phyloP scores from a whole-genome alignment of 176 grass and related monocot species.

The Triticum turgidum region DNA sequence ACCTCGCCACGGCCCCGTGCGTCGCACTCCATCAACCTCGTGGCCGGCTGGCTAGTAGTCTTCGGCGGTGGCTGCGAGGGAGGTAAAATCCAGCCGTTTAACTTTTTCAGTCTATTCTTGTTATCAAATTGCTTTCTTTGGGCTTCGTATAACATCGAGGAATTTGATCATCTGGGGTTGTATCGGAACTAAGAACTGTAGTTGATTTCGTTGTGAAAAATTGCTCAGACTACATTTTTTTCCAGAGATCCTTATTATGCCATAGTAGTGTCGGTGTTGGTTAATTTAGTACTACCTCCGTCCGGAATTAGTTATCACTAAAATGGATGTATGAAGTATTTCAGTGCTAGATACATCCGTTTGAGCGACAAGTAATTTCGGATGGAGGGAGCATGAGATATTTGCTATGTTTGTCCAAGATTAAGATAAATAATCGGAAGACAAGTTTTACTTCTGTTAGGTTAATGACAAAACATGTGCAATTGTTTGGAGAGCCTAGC shows the following conservation, averaged over 20 bases:
- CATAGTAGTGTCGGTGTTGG: not conserved
- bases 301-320: too few relatives aligned
- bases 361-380: too few relatives aligned
- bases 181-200: not conserved
- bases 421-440: not conserved
- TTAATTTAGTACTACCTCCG: not conserved
- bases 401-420: not conserved
- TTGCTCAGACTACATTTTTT: not conserved
- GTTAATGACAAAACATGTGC: not conserved
- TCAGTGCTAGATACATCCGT: too few relatives aligned
- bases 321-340: too few relatives aligned
- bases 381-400: not conserved
- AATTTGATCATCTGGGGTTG: not conserved
- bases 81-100: constrained; percentile 45
- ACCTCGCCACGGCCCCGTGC: constrained; percentile 62
- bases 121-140: not conserved
- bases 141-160: not conserved
- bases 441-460: not conserved
- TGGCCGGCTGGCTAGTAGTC: constrained; percentile 80
- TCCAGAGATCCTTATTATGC: constrained; percentile 7
- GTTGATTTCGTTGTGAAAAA: not conserved
- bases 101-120: not conserved
- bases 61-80: constrained; percentile 90
- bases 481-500: not conserved
- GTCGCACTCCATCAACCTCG: constrained; percentile 91